phyloP scores from a whole-genome alignment of 352 stramenopile genomes.

The Phytopythium helicoides region DNA sequence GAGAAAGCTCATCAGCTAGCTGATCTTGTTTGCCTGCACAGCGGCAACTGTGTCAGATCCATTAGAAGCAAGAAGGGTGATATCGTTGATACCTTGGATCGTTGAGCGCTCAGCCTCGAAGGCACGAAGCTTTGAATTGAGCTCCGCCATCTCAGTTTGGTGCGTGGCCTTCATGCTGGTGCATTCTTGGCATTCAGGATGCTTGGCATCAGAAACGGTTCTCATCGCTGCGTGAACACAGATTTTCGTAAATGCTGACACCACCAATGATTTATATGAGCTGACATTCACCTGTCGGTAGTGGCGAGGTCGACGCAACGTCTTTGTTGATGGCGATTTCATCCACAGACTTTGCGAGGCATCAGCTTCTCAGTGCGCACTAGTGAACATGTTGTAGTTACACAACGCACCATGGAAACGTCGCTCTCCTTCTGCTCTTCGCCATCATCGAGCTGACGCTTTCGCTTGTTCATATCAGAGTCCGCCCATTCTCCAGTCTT shows the following conservation, averaged over 20 bases:
- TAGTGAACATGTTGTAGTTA: too few species aligned
- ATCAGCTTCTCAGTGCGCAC: too few species aligned
- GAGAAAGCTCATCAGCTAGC: constrained; percentile 18
- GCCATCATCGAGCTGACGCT: constrained; percentile 17
- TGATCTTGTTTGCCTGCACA: constrained; percentile 25
- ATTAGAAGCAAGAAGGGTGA: background rate
- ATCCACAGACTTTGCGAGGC: too few species aligned
- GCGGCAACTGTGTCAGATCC: background rate
- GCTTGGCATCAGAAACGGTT: too few species aligned
- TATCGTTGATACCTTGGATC: background rate
- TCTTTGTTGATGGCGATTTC: too few species aligned
- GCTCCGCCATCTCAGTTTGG: background rate
- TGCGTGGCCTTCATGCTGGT: background rate
- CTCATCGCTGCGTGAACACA: too few species aligned
- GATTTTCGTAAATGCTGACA: too few species aligned
- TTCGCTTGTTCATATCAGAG: constrained; percentile 38
- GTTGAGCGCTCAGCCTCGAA: background rate
- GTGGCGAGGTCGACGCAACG: too few species aligned
- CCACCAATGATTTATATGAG: too few species aligned
- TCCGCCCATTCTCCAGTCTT: constrained; percentile 28
- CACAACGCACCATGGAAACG: background rate
- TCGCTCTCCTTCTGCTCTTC: constrained; percentile 2
- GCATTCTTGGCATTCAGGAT: constrained; percentile 4
- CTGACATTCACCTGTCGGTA: too few species aligned
- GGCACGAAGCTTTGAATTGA: background rate